Evolutionary conservation across 1,284 basidiomycete genomes (phyloP), one percentile per base, ranked within the genome.

Genomic region (Hymenochaete sp.): DNA sequence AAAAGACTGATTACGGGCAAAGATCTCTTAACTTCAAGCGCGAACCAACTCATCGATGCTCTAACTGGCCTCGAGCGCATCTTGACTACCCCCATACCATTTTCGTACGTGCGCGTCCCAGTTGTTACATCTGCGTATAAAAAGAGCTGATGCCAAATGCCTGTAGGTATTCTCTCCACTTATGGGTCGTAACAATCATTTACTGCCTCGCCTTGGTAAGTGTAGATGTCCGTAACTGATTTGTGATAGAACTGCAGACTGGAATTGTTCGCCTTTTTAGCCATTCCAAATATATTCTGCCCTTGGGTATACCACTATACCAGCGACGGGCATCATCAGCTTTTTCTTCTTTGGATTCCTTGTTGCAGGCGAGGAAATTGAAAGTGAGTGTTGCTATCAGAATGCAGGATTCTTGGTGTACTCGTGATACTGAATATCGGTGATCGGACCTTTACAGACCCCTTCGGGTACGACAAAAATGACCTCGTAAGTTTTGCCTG

Each of bases 21-120:
- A 82, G 80, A 74, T 54, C 59, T 65, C n/a, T 62, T 87, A 16
- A 49, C 81, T 0, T 56, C 54, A 2, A 56, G 74, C 1, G 58
- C 86, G 6, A 72, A 71, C 52, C 68, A 72, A 51, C 70, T 88
- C 33, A 74, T 76, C 3, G 82, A 87, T 44, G 73, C 78, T 13
- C 62, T 88, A 33, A 80, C 79, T 5, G 77, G 77, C 3, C 67
- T 88, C 3, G 84, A 89, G 57, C 68, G 84, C 35, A 85, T 88
- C 52, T 65, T 87, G 10, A 86, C 83, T 0, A 87, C 82, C 0
- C 84, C 84, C 1, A 85, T 89, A 38, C 85, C 84, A 1, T 87
- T 83, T 64, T 83, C 79, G 70, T 86, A 62, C 52, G 67, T 62
- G 13, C 25, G 43, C 36, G 25, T 31, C 31, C 27, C 10, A 3